Conservation (phyloP, 2,329 filamentous ascomycete genomes). For the Cladosporium sp. region DNA sequence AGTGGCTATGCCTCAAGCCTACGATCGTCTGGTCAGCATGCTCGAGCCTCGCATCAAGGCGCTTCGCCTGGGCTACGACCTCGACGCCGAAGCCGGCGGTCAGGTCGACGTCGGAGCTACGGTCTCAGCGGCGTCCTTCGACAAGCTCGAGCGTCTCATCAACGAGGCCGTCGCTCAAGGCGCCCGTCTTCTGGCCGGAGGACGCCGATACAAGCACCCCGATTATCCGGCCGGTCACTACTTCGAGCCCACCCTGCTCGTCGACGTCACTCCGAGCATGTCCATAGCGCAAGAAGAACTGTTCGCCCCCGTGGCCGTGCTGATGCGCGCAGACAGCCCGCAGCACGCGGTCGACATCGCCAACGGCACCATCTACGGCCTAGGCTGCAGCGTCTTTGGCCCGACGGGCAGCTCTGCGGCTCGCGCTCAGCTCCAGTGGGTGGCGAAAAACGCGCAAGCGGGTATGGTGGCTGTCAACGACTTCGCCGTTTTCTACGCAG, state of each 20-base stretch:
- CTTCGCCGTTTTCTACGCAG: conserved; percentile 88
- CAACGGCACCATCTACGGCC: conserved; percentile 77
- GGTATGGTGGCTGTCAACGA: conserved; percentile 96
- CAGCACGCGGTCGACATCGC: conserved; percentile 66
- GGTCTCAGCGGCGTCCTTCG: conserved; percentile 73
- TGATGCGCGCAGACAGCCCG: conserved; percentile 68
- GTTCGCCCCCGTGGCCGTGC: conserved; percentile 82
- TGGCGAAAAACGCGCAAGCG: conserved; percentile 64
- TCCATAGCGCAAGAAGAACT: conserved; percentile 82
- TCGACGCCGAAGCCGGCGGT: conserved; percentile 43
- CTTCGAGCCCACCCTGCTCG: conserved; percentile 83
- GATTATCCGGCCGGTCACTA: conserved; percentile 75
- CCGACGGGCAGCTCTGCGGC: conserved; percentile 38
- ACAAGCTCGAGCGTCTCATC: conserved; percentile 69
- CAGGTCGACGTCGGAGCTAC: conserved; percentile 77
- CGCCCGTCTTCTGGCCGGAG: conserved; percentile 75
- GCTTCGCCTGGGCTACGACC: conserved; percentile 67
- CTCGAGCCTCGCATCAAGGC: conserved; percentile 68
- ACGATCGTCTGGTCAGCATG: conserved; percentile 63
- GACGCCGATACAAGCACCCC: conserved; percentile 65
- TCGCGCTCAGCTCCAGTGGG: conserved; percentile 53
- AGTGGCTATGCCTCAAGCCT: conserved; percentile 70
- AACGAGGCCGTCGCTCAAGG: conserved; percentile 69
- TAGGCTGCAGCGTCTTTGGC: conserved; percentile 86
- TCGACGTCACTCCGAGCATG: conserved; percentile 84